Evolutionary conservation across 176 grass and related monocot genomes (phyloP), one percentile per base, ranked within the genome.

Genomic region (Avena eriantha): DNA sequence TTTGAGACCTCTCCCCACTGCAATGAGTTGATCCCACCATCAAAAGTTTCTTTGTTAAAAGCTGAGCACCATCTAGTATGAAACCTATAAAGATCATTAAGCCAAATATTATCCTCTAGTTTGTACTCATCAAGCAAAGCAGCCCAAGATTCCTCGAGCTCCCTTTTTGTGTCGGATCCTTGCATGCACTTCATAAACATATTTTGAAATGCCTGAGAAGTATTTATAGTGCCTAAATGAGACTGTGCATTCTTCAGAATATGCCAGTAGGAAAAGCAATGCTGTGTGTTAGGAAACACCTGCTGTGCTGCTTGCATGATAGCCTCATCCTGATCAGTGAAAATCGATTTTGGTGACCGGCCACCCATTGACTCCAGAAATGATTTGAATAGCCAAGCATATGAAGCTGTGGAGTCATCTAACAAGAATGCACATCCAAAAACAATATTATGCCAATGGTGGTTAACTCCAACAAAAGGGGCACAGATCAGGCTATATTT

Each of bases 401-500:
- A 97, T 5, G 95, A 94, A 58, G 86, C 55, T 47, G 90, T 87
- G 33, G 92, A 92, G 54, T 97, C 90, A 80, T 97, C 95, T 55
- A 93, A 89, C 79, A 97, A 85, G 78, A 97, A 95, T 8, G 92
- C 88, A 33, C 82, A 94, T 31, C 92, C 92, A 15, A 97, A 93
- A 60, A 97, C 82, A 68, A 91, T 80, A 79, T 91, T 91, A 56
- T 97, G 95, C 92, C 92, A 93, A 86, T 97, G 95, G 78, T 97
- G 92, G 50, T 97, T 94, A 79, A 95, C 88, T 68, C 95, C 92
- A 59, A 93, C 83, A 81, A 97, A 97, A 29, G 95, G 85, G 23
- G 88, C 92, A 48, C 90, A 97, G 11, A 92, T 76, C 68, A 92
- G 83, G 24, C 84, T 92, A 77, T 93, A 94, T 83, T 89, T 88